These are phyloP conservation scores for Canavalia gladiata DNA, from an alignment of 306 rosid genomes.

Conservation along the genomic window DNA sequence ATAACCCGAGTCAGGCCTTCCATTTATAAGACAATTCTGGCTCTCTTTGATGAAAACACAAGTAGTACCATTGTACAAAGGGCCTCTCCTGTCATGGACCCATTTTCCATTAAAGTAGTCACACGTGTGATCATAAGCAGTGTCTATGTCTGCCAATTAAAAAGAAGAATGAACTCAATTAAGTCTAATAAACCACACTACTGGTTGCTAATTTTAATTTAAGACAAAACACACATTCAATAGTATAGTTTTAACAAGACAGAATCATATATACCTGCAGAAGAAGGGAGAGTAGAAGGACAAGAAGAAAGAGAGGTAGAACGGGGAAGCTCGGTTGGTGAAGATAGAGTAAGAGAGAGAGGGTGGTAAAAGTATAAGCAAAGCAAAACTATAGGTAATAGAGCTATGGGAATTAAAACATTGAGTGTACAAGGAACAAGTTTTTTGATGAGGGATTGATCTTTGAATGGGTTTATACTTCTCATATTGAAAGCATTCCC, in stretches of 20 bases:
- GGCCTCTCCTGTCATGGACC: constrained; percentile 63
- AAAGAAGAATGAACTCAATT: constrained; percentile 13
- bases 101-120: constrained; percentile 73
- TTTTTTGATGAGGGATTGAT: constrained; percentile 49
- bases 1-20: constrained; percentile 62
- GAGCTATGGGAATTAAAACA: constrained; percentile 61
- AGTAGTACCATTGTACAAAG: constrained; percentile 71
- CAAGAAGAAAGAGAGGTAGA: constrained; percentile 34
- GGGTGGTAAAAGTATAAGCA: constrained; percentile 56
- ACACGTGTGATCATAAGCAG: constrained; percentile 50
- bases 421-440: constrained; percentile 63
- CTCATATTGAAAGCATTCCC: constrained; percentile 55
- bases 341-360: constrained; percentile 42
- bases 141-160: constrained; percentile 50
- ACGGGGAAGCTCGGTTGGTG: constrained; percentile 37
- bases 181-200: not conserved
- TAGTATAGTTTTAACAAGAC: not conserved
- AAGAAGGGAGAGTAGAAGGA: not conserved
- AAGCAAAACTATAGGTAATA: constrained; percentile 51
- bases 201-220: not conserved
- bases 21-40: constrained; percentile 74
- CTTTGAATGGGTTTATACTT: constrained; percentile 54
- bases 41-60: constrained; percentile 70
- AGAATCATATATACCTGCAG: constrained; percentile 42
- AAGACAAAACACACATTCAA: not conserved